These are phyloP conservation scores for Thraustochytrium sp. DNA, from an alignment of 352 stramenopile genomes.

Conservation along the genomic window DNA sequence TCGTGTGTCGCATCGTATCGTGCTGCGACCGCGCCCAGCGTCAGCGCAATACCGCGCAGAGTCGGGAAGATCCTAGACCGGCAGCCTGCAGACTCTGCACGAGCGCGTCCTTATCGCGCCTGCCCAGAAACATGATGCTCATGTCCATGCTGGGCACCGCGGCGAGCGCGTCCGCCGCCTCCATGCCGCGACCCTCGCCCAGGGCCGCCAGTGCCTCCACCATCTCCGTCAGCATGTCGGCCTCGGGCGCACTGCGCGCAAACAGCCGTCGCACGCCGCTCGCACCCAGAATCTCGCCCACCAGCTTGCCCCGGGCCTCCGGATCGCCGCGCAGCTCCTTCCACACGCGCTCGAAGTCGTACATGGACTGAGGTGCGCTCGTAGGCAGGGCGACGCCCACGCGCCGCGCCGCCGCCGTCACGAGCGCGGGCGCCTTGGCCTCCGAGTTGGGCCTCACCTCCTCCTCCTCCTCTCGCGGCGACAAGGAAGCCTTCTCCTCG, in stretches of 20 bases:
- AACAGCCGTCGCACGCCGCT: conserved; percentile 61
- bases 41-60: too few species aligned
- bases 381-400: conserved; percentile 52
- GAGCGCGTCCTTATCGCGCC: background rate
- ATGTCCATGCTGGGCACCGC: conserved; percentile 66
- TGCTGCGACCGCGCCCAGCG: too few species aligned
- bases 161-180: background rate
- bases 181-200: conserved; percentile 28
- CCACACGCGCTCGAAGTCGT: conserved; percentile 71
- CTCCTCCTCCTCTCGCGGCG: too few species aligned
- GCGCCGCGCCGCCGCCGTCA: background rate
- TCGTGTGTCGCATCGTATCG: too few species aligned
- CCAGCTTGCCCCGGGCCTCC: conserved; percentile 47
- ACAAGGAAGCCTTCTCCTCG: too few species aligned
- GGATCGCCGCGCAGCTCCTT: conserved; percentile 60
- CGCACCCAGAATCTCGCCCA: conserved; percentile 54
- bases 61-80: background rate
- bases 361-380: conserved; percentile 63
- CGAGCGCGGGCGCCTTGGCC: background rate
- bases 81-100: background rate
- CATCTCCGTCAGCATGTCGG: conserved; percentile 66
- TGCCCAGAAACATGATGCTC: conserved; percentile 67
- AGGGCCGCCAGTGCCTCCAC: conserved; percentile 52
- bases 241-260: conserved; percentile 69
- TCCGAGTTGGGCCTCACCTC: too few species aligned